Evolutionary conservation across 768 basidiomycete genomes (phyloP), one percentile per base, ranked within the genome.

Genomic region (Cystofilobasidium bisporidii): DNA sequence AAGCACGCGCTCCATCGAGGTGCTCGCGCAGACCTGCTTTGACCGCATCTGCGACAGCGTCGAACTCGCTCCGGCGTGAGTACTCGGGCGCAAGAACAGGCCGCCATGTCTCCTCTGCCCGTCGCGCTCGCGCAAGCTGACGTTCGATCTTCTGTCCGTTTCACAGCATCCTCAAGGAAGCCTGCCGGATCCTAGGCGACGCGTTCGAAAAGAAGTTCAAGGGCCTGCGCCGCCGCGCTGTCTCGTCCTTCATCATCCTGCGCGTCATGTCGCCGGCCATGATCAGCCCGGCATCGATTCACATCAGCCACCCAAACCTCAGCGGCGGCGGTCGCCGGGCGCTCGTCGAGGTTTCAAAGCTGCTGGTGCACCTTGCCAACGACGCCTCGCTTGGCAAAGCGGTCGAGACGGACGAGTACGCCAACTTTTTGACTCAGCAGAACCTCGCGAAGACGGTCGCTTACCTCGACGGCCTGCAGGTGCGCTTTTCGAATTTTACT

Each of bases 131-230:
- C 36, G 5, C 6, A 5, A 36, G 36, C 36, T 36, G 36, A 36
- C 36, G 36, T 36, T 5, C 36, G 36, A 5, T 36, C 36, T 36
- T 36, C 36, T 12, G 6, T 36, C 36, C 36, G 6, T 36, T 12
- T 5, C 36, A 12, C 45, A 66, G 65, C 4, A 38, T 60, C 22
- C 65, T 66, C 24, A 30, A 45, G 24, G 65, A 47, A 6, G 65
- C 65, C 14, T 66, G 65, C 38, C 65, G 48, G 1, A 61, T 66
- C 47, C 65, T 66, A 32, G 65, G 58, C n/a, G 58, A 66, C 47
- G 32, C 56, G 17, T 58, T 66, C 36, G 45, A 58, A 10, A 26
- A 30, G 12, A 48, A 45, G 33, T 66, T 66, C 48, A 43, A 43
- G 17, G 56, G 56, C 15, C 30, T 57, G 14, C 28, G 43, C 18